Percentiles rank a stretch among this genome's conserved stretches.
These are phyloP conservation scores for Kokia cookei DNA, from an alignment of 441 rosid genomes.

Conservation along the genomic window DNA sequence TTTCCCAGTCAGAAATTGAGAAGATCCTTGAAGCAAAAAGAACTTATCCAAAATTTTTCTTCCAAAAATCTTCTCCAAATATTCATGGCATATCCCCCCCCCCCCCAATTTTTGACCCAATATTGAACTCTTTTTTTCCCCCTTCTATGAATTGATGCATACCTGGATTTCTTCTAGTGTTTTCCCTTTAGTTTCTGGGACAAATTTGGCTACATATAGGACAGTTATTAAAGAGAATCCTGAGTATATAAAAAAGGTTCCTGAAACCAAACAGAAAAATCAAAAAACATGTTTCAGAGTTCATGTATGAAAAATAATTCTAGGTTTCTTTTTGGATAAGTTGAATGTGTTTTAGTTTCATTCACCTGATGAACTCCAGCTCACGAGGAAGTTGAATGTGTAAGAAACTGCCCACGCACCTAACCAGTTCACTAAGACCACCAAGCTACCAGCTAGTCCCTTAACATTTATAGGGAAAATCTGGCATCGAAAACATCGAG, in stretches of 20 bases:
- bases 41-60: too few species aligned
- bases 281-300: background rate
- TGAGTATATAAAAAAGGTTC: conserved; percentile 72
- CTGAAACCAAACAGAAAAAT: conserved; percentile 24
- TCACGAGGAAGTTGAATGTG: conserved; percentile 78
- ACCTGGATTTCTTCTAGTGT: conserved; percentile 86
- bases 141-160: conserved; percentile 39
- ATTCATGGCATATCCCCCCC: background rate
- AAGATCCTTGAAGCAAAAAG: background rate
- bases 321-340: background rate
- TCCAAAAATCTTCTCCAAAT: background rate
- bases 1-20: background rate
- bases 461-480: conserved; percentile 78
- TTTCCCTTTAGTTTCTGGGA: conserved; percentile 89
- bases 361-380: conserved; percentile 75
- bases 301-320: background rate
- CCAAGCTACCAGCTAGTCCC: conserved; percentile 85
- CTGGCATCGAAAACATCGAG: conserved; percentile 23
- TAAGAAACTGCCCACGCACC: conserved; percentile 91
- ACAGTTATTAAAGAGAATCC: conserved; percentile 53
- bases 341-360: background rate
- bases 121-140: background rate
- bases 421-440: conserved; percentile 80
- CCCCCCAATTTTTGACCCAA: background rate
- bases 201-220: conserved; percentile 68